Conservation (phyloP, 257 asterid genomes). For the Nicotiana noctiflora region DNA sequence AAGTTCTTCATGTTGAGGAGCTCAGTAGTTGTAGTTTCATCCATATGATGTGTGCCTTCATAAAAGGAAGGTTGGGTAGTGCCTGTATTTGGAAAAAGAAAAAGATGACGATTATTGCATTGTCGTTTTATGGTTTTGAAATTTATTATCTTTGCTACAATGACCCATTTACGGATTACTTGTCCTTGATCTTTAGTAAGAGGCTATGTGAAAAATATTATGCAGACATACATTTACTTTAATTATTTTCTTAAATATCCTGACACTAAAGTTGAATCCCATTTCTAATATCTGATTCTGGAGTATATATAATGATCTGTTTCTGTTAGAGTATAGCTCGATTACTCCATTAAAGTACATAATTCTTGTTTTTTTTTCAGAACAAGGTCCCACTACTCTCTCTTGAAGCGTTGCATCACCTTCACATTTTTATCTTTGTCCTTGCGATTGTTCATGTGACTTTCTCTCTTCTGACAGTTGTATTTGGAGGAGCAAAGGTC, state of each 20-base stretch:
- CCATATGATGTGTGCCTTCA: neutral
- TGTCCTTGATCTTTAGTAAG: neutral
- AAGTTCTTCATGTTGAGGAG: neutral
- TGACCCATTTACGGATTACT: neutral
- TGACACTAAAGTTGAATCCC: neutral
- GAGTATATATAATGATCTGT: neutral
- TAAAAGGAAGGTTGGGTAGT: neutral
- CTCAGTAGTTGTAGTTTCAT: neutral
- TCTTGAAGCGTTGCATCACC: constrained; percentile 70
- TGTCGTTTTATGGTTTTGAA: neutral
- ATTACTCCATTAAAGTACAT: neutral
- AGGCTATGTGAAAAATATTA: neutral
- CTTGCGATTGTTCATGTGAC: constrained; percentile 82
- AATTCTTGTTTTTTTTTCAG: constrained; percentile 26
- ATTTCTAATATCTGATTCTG: neutral
- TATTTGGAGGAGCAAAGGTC: constrained; percentile 73
- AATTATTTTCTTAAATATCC: neutral
- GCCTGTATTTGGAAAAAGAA: neutral
- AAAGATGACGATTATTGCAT: neutral
- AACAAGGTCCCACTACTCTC: constrained; percentile 61
- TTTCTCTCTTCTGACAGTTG: constrained; percentile 64
- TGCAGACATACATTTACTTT: neutral
- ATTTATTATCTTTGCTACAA: neutral
- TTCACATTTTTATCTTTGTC: constrained; percentile 79
- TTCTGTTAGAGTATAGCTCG: neutral